Evolutionary conservation across 352 stramenopile genomes (phyloP).

Genomic region (Phytophthora podocarpi): DNA sequence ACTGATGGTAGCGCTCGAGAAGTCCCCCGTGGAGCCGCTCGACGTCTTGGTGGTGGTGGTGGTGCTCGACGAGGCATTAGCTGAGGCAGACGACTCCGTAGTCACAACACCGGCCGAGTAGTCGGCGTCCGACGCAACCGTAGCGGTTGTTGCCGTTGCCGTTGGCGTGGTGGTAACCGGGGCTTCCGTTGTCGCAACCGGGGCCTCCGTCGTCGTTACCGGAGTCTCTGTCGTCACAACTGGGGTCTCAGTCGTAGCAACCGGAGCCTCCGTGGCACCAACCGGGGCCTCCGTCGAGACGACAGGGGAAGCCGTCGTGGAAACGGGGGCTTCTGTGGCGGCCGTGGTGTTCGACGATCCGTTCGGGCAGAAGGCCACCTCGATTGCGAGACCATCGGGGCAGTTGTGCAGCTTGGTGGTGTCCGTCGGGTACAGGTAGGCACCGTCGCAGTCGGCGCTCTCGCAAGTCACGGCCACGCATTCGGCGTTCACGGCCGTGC

Average conservation of each 20-base stretch:
- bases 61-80: not conserved
- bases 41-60: constrained; percentile 18
- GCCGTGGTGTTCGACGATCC: constrained; percentile 18
- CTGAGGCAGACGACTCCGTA: constrained; percentile 4
- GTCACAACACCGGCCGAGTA: constrained; percentile 24
- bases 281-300: constrained; percentile 23
- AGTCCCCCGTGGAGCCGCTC: constrained; percentile 24
- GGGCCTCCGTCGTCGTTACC: constrained; percentile 6
- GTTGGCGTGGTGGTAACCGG: constrained; percentile 14
- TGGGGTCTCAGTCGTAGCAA: constrained; percentile 15
- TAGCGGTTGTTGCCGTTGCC: constrained; percentile 1
- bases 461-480: constrained; percentile 40
- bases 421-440: constrained; percentile 60
- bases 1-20: constrained; percentile 49
- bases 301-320: no score
- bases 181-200: constrained; percentile 4
- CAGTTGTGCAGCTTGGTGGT: constrained; percentile 60
- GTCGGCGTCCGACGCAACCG: constrained; percentile 25
- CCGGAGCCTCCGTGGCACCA: not conserved
- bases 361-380: constrained; percentile 51
- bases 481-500: constrained; percentile 32
- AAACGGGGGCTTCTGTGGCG: no score
- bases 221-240: not conserved
- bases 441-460: constrained; percentile 43
- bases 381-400: constrained; percentile 37